phyloP scores from a whole-genome alignment of 2,329 filamentous ascomycete genomes.

The Trichoderma hamatum region DNA sequence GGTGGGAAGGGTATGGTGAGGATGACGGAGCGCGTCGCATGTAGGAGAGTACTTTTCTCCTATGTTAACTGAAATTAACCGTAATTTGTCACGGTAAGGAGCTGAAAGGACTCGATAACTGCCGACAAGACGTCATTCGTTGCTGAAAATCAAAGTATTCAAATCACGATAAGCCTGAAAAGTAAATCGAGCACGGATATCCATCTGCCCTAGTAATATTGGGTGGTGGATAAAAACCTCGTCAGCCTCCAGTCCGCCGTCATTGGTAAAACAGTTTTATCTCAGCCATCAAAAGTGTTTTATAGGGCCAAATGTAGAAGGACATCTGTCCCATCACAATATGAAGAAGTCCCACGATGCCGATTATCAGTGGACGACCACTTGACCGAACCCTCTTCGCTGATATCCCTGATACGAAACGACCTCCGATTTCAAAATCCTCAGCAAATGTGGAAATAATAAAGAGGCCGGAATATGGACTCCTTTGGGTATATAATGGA shows the following conservation, averaged over 20 bases:
- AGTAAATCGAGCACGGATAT: background rate
- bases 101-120: background rate
- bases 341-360: background rate
- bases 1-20: slow-evolving; percentile 10
- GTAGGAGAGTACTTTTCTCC: background rate
- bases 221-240: background rate
- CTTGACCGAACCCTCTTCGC: background rate
- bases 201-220: background rate
- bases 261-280: background rate
- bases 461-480: background rate
- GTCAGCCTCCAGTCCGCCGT: background rate
- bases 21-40: slow-evolving; percentile 15
- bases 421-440: background rate
- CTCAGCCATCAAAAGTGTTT: background rate
- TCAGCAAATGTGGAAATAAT: background rate
- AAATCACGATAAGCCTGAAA: background rate
- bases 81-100: background rate
- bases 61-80: background rate
- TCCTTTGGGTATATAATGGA: background rate
- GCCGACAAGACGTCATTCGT: background rate
- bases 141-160: slow-evolving; percentile 11
- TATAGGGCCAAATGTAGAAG: background rate
- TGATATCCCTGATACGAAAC: background rate
- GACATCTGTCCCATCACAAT: background rate
- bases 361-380: background rate